Evolutionary conservation across 805 yeast species (phyloP), one percentile per base, ranked within the genome.

Genomic region (Saccharomycopsis lassenensis): DNA sequence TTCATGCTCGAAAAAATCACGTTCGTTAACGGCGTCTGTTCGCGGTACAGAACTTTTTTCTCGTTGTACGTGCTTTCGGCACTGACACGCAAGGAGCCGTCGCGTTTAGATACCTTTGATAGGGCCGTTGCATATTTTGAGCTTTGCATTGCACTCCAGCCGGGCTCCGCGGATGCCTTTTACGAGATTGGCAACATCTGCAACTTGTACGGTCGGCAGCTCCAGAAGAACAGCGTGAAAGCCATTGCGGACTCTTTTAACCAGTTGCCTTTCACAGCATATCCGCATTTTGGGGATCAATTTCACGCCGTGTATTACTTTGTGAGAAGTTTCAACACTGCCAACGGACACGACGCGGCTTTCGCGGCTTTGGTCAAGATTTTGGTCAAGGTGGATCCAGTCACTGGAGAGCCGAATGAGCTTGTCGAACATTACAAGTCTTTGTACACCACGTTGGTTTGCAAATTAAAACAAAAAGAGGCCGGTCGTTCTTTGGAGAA

Each of bases 291-390:
- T 18, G 45, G 41, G 7, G 37, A 41, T 24, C 35, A 41, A 20
- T 41, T 41, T 39, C 40, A 35, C 21, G 40, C 45, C 3, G 12
- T 38, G 7, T 36, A 32, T 24, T 35, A 25, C 14, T 31, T 38
- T 23, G 32, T 38, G 2, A 7, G 28, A 14, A 28, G 42, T 8
- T 24, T 33, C 3, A 19, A 25, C 19, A n/a, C n/a, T n/a, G n/a
- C n/a, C n/a, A n/a, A n/a, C 41, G 30, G 28, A 28, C 31, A 24
- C 27, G 25, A 7, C 30, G 36, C 4, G 15, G 21, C 4, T 15
- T n/a, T n/a, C 10, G 11, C 30, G 10, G n/a, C 18, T 35, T 21
- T 12, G 7, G 21, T 16, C 5, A 18, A 15, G 4, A 19, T 29
- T 29, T 16, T 14, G 6, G 15, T 17, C 10, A 29, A 16, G 7